Evolutionary conservation across 1,139 yeast species (phyloP).

Genomic region (Taphrina flavorubra): DNA sequence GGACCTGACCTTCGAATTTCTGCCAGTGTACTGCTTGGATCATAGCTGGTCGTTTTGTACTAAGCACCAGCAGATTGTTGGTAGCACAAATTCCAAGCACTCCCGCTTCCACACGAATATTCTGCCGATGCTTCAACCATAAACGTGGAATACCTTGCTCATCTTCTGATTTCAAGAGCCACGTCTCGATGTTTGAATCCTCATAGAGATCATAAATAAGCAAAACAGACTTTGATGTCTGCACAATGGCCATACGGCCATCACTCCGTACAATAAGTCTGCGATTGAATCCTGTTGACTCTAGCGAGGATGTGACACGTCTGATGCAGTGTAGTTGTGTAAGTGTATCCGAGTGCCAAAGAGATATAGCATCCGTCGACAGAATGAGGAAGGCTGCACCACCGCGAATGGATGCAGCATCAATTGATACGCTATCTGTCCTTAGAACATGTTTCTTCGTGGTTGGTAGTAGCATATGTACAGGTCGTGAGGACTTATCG

Average conservation of each 20-base stretch:
- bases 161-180: conserved; percentile 11
- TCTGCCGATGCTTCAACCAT: conserved; percentile 35
- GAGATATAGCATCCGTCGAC: conserved; percentile 22
- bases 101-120: conserved; percentile 30
- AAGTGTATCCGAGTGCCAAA: conserved; percentile 31
- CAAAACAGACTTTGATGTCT: conserved; percentile 13
- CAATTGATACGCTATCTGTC: conserved; percentile 13
- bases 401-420: conserved; percentile 13
- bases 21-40: conserved; percentile 26
- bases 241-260: conserved; percentile 19
- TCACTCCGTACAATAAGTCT: conserved; percentile 14
- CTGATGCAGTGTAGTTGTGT: conserved; percentile 21
- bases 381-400: conserved; percentile 29
- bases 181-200: conserved; percentile 3
- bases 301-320: conserved; percentile 25
- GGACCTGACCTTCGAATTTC: conserved; percentile 13
- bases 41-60: conserved; percentile 27
- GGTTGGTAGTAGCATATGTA: conserved; percentile 19
- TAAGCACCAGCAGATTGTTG: conserved; percentile 5
- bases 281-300: conserved; percentile 26
- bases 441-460: neutral
- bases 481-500: no score
- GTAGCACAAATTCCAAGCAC: conserved; percentile 25
- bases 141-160: conserved; percentile 16
- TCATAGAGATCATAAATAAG: conserved; percentile 32